phyloP scores from a whole-genome alignment of 305 asterid genomes.

The Fraxinus latifolia region DNA sequence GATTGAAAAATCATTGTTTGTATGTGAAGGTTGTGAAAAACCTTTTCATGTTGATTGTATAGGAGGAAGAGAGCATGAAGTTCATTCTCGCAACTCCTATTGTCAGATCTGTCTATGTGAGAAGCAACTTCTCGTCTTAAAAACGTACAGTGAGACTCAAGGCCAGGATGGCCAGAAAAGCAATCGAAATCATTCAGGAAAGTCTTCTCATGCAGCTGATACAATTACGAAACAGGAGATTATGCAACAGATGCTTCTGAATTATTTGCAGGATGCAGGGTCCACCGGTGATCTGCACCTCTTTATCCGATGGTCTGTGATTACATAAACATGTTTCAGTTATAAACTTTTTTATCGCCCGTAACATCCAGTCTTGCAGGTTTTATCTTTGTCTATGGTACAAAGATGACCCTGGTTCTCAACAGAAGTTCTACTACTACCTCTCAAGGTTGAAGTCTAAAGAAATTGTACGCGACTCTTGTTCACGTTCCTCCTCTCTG shows the following conservation, averaged over 20 bases:
- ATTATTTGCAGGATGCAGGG: constrained; percentile 82
- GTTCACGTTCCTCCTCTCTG: constrained; percentile 49
- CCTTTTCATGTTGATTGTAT: constrained; percentile 80
- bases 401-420: constrained; percentile 84
- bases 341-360: constrained; percentile 20
- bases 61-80: constrained; percentile 67
- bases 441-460: constrained; percentile 78
- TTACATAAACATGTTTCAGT: constrained; percentile 22
- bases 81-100: constrained; percentile 46
- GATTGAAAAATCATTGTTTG: constrained; percentile 50
- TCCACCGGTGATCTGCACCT: constrained; percentile 67
- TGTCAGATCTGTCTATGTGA: constrained; percentile 79
- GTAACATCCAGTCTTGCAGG: constrained; percentile 56
- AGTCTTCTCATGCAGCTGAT: constrained; percentile 46
- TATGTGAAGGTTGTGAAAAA: constrained; percentile 79
- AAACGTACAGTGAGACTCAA: constrained; percentile 57
- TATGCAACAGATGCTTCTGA: constrained; percentile 91
- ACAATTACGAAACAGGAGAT: constrained; percentile 64
- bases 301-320: constrained; percentile 78
- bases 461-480: constrained; percentile 65
- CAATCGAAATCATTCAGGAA: constrained; percentile 36
- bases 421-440: constrained; percentile 55
- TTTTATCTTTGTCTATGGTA: constrained; percentile 97
- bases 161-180: constrained; percentile 48
- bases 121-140: constrained; percentile 71